These are phyloP conservation scores for Graphiopsis chlorocephala DNA, from an alignment of 2,329 filamentous ascomycete species.

Conservation along the genomic window DNA sequence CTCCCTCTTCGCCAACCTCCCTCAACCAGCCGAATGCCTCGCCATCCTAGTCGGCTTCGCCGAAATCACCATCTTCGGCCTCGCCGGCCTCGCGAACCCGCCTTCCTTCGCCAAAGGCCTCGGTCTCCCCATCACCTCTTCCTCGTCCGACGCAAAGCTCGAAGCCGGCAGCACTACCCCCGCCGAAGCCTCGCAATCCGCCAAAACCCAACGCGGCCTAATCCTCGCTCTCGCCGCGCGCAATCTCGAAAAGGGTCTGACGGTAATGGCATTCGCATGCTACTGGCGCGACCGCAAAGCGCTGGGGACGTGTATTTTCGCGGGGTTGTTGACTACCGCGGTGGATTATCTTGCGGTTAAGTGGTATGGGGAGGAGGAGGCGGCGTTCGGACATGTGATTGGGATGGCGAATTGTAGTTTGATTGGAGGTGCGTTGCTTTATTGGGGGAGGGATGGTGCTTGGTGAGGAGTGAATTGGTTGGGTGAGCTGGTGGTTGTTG, in stretches of 20 bases:
- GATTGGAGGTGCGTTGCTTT: conserved; percentile 31
- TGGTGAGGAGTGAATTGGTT: conserved; percentile 12
- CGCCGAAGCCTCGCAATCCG: background rate
- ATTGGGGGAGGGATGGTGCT: conserved; percentile 28
- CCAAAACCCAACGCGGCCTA: conserved; percentile 27
- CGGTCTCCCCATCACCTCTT: conserved; percentile 29
- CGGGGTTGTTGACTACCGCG: conserved; percentile 29
- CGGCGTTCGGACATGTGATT: conserved; percentile 30
- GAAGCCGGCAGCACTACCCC: conserved; percentile 1
- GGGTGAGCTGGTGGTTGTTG: background rate
- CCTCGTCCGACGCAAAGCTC: background rate
- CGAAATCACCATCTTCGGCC: conserved; percentile 34
- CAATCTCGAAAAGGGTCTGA: conserved; percentile 32
- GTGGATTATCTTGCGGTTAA: conserved; percentile 32
- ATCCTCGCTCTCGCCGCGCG: conserved; percentile 30
- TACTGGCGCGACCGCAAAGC: conserved; percentile 33
- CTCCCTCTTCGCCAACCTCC: conserved; percentile 29
- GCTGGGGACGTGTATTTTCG: conserved; percentile 29
- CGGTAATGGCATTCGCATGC: conserved; percentile 32
- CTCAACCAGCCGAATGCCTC: conserved; percentile 35
- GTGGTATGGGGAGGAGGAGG: conserved; percentile 28
- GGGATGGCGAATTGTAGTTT: conserved; percentile 28
- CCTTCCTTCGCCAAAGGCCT: conserved; percentile 33
- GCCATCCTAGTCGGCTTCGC: conserved; percentile 35
- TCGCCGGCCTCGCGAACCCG: conserved; percentile 35